phyloP scores from a whole-genome alignment of 2,329 filamentous ascomycete genomes.

The Penicillium sp. region DNA sequence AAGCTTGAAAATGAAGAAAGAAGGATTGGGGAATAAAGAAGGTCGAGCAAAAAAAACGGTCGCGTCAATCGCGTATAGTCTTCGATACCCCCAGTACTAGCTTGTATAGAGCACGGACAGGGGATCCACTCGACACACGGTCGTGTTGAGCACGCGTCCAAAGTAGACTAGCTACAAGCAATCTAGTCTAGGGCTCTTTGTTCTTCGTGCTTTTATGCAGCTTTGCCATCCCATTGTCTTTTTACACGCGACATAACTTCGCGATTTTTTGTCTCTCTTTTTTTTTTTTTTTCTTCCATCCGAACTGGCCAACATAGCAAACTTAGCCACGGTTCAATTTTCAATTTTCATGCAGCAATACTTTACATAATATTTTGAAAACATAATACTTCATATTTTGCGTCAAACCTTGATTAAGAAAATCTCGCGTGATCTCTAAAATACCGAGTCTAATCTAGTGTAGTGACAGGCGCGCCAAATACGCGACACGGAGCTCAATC shows the following conservation, averaged over 20 bases:
- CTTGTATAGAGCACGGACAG: constrained; percentile 30
- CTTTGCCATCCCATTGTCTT: no score
- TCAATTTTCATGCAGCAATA: neutral
- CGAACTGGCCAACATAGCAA: neutral
- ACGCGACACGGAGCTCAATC: neutral
- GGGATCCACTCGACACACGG: constrained; percentile 17
- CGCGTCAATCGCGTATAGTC: constrained; percentile 30
- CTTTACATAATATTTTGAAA: neutral
- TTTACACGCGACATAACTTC: no score
- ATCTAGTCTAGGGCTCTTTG: no score
- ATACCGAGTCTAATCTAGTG: neutral
- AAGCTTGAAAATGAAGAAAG: neutral
- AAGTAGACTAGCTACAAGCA: neutral
- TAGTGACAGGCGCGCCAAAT: neutral
- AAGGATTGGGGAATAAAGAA: neutral
- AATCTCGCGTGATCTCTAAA: neutral
- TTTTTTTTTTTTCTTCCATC: neutral
- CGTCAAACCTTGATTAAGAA: neutral
- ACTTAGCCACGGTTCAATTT: neutral
- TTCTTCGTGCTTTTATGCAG: no score
- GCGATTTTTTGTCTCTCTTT: no score
- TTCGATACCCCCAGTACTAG: constrained; percentile 20
- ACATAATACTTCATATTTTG: neutral
- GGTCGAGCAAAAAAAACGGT: constrained; percentile 16
- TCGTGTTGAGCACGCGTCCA: constrained; percentile 28